Evolutionary conservation across 768 basidiomycete species (phyloP).

Genomic region (Imleria badia): DNA sequence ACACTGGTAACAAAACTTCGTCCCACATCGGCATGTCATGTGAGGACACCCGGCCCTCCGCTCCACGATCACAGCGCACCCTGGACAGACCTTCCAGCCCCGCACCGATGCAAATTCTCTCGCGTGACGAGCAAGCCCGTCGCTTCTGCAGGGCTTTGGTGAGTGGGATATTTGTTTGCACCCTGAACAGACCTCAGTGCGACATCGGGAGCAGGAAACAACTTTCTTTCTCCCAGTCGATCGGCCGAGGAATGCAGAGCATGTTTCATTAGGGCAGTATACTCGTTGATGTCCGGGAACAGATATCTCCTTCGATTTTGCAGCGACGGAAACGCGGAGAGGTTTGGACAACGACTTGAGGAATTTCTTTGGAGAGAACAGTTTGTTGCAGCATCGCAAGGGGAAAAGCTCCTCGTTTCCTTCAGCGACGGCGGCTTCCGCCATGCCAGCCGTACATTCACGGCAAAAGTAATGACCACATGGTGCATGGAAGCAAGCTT

Average conservation of each 20-base stretch:
- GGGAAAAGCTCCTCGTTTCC: not conserved
- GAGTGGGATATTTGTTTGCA: not conserved
- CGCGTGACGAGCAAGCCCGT: not conserved
- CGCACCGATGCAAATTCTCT: not conserved
- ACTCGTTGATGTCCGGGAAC: not conserved
- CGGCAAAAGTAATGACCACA: not conserved
- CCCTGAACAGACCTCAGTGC: not conserved
- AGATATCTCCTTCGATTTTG: not conserved
- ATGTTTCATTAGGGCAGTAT: not conserved
- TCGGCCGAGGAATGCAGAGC: not conserved
- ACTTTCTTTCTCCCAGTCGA: not conserved
- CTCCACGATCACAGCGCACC: not conserved
- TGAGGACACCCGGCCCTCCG: not conserved
- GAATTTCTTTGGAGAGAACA: not conserved
- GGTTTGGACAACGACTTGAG: not conserved
- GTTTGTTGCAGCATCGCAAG: not conserved
- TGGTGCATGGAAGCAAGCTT: not conserved
- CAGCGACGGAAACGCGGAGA: not conserved
- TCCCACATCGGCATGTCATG: not conserved
- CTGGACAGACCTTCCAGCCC: not conserved
- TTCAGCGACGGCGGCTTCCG: not conserved
- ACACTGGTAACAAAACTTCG: not conserved
- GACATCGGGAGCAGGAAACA: not conserved
- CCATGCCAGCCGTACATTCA: not conserved
- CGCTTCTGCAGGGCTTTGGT: not conserved